phyloP scores from a whole-genome alignment of 2,329 filamentous ascomycete species.

The Scortechinia acanthostroma region DNA sequence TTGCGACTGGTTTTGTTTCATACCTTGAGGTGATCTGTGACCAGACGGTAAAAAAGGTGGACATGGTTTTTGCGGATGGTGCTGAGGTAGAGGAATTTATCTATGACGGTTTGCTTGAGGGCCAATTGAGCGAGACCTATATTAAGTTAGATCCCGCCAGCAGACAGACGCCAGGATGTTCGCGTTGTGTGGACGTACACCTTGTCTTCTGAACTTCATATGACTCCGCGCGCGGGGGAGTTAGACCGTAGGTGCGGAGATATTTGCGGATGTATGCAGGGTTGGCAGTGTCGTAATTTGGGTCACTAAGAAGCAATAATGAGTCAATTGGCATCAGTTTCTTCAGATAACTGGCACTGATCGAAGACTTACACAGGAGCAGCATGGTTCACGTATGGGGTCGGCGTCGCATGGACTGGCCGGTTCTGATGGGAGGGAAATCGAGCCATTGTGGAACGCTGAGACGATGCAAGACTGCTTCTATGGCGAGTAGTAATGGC shows the following conservation, averaged over 20 bases:
- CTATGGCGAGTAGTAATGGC: neutral
- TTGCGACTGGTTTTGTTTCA: neutral
- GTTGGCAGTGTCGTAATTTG: slow-evolving; percentile 37
- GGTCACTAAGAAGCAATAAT: slow-evolving; percentile 16
- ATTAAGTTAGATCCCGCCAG: neutral
- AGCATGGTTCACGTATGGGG: neutral
- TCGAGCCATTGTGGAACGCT: slow-evolving; percentile 1
- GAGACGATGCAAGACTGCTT: neutral
- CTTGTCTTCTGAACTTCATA: slow-evolving; percentile 37
- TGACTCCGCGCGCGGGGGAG: slow-evolving; percentile 34
- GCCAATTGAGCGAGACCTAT: slow-evolving; percentile 32
- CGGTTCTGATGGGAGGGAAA: neutral
- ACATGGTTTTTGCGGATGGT: slow-evolving; percentile 39
- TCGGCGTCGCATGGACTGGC: neutral
- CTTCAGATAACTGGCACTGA: too few relatives aligned
- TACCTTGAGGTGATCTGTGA: slow-evolving; percentile 34
- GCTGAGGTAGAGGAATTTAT: slow-evolving; percentile 39
- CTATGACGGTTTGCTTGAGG: slow-evolving; percentile 33
- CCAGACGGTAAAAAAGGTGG: slow-evolving; percentile 39
- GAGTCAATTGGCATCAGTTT: neutral
- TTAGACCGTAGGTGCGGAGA: slow-evolving; percentile 38
- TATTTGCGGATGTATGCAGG: slow-evolving; percentile 38
- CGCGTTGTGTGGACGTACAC: slow-evolving; percentile 18
- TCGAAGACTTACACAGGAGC: neutral
- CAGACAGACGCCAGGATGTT: too few relatives aligned